Conservation (phyloP, 139 green algal species). For the Chlorella ohadii region DNA sequence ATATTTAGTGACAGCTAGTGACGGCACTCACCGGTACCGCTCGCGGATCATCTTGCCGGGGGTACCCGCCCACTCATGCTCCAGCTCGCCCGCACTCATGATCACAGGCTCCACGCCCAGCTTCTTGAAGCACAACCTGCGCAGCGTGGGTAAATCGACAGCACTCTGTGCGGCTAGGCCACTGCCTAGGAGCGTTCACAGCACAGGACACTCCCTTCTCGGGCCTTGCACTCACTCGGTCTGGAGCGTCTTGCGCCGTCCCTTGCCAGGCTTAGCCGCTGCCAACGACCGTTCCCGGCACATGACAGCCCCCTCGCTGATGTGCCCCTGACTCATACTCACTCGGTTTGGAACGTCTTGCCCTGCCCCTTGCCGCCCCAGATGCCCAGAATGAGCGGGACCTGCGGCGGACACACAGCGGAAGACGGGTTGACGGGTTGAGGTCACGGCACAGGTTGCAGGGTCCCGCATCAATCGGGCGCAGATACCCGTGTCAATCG, state of each 20-base stretch:
- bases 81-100: conserved; percentile 81
- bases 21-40: conserved; percentile 66
- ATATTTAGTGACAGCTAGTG: neutral
- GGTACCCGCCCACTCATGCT: conserved; percentile 60
- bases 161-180: too few relatives aligned
- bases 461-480: neutral
- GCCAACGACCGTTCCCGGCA: too few relatives aligned
- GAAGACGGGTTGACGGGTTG: too few relatives aligned
- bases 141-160: too few relatives aligned
- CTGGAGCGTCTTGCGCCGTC: conserved; percentile 65
- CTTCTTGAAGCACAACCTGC: neutral
- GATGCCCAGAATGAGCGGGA: conserved; percentile 56
- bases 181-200: too few relatives aligned
- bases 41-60: conserved; percentile 79
- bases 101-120: conserved; percentile 45
- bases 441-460: too few relatives aligned
- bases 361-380: conserved; percentile 65
- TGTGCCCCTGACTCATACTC: too few relatives aligned
- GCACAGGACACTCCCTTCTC: too few relatives aligned
- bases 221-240: conserved; percentile 55
- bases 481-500: too few relatives aligned
- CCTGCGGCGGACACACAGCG: too few relatives aligned
- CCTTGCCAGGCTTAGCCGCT: conserved; percentile 33
- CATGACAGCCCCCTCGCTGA: too few relatives aligned
- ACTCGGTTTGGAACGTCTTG: conserved; percentile 77